Evolutionary conservation across 805 yeast species (phyloP).

Genomic region (Candida ulmi): DNA sequence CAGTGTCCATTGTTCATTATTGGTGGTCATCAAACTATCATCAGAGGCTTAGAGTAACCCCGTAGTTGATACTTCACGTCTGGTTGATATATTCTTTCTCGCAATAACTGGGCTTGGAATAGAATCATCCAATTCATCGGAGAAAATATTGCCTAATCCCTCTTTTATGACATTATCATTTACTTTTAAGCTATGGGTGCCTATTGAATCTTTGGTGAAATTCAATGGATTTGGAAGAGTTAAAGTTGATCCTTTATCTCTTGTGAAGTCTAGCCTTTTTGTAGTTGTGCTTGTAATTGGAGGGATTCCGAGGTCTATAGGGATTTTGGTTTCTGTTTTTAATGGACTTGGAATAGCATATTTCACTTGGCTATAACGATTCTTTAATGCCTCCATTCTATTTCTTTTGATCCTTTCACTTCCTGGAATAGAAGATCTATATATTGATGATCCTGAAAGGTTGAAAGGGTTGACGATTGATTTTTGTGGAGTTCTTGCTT

Average conservation of each 20-base stretch:
- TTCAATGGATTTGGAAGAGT: too few species aligned
- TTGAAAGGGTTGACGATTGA: constrained; percentile 1
- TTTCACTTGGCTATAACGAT: constrained; percentile 28
- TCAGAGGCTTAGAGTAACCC: too few species aligned
- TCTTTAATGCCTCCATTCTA: constrained; percentile 30
- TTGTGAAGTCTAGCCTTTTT: neutral
- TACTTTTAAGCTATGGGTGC: too few species aligned
- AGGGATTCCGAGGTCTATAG: neutral
- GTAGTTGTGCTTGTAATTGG: neutral
- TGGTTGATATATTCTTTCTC: constrained; percentile 3
- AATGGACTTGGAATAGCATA: constrained; percentile 34
- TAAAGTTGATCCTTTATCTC: too few species aligned
- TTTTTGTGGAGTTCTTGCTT: constrained; percentile 19
- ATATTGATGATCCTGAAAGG: too few species aligned
- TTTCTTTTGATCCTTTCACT: constrained; percentile 29
- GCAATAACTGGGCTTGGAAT: constrained; percentile 10
- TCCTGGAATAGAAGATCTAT: constrained; percentile 28
- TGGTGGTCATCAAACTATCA: too few species aligned
- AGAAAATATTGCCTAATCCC: too few species aligned
- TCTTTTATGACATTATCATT: too few species aligned
- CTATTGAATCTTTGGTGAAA: too few species aligned
- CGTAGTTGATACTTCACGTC: too few species aligned
- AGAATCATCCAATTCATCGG: constrained; percentile 4
- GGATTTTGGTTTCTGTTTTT: constrained; percentile 8
- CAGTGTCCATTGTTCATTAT: too few species aligned